Evolutionary conservation across 1,284 basidiomycete species (phyloP).

Genomic region (Salmacisia buchloeana): DNA sequence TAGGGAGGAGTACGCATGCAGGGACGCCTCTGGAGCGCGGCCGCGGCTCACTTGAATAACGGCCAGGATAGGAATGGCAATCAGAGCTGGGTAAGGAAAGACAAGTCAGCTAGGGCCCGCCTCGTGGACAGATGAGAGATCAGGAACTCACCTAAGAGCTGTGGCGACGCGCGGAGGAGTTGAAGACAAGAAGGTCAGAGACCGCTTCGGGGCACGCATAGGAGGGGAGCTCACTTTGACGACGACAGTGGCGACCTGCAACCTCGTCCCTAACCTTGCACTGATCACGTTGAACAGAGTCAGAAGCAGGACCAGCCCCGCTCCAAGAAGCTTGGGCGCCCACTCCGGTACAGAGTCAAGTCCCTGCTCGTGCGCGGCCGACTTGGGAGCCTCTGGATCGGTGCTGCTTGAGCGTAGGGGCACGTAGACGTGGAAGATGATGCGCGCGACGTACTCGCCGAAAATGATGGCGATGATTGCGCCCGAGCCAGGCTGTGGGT

Average conservation of each 20-base stretch:
- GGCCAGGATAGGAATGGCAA: conserved; percentile 67
- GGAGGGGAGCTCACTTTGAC: conserved; percentile 62
- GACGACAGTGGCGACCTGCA: conserved; percentile 76
- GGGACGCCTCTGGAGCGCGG: conserved; percentile 25
- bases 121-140: neutral
- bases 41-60: conserved; percentile 68
- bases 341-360: conserved; percentile 73
- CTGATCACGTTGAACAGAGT: conserved; percentile 72
- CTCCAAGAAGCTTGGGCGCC: conserved; percentile 85
- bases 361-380: conserved; percentile 65
- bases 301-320: conserved; percentile 66
- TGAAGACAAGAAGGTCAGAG: neutral
- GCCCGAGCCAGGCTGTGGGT: conserved; percentile 56
- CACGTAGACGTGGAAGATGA: conserved; percentile 53
- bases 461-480: conserved; percentile 56
- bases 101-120: neutral
- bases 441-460: conserved; percentile 73
- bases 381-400: conserved; percentile 20
- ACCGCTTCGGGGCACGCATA: neutral
- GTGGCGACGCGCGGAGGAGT: neutral
- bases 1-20: conserved; percentile 29
- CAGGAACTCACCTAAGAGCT: neutral
- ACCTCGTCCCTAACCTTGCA: conserved; percentile 70
- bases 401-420: neutral
- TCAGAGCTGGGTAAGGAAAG: conserved; percentile 52